A percentile compares a stretch with the other conserved stretches of the same genome.
Conservation (phyloP, 2,329 filamentous ascomycete species). For the Aspergillus ruber region DNA sequence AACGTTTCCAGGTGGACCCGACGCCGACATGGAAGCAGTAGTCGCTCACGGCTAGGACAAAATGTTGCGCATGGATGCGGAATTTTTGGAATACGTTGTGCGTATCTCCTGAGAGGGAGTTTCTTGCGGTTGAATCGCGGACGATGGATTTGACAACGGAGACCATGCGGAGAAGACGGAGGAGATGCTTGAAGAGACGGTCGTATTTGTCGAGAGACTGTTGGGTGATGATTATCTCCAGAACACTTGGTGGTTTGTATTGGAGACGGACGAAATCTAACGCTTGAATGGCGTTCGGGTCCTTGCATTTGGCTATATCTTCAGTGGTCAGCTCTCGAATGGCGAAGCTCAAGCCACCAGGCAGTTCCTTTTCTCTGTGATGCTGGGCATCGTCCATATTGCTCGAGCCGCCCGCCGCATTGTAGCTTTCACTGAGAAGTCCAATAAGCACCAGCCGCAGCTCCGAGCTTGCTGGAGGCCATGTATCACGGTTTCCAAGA, state of each 20-base stretch:
- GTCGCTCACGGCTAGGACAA: slow-evolving; percentile 63
- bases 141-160: slow-evolving; percentile 65
- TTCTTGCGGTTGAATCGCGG: slow-evolving; percentile 45
- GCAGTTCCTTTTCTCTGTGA: slow-evolving; percentile 41
- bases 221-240: slow-evolving; percentile 68
- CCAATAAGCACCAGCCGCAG: slow-evolving; percentile 84
- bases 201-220: slow-evolving; percentile 73
- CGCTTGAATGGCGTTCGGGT: slow-evolving; percentile 75
- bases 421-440: slow-evolving; percentile 69
- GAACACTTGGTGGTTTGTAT: slow-evolving; percentile 67
- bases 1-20: slow-evolving; percentile 63
- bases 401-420: slow-evolving; percentile 20
- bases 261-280: slow-evolving; percentile 88
- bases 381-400: slow-evolving; percentile 14
- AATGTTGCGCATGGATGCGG: slow-evolving; percentile 70
- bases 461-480: slow-evolving; percentile 93
- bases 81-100: slow-evolving; percentile 53
- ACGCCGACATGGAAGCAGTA: slow-evolving; percentile 80
- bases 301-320: slow-evolving; percentile 76
- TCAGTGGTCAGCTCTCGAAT: slow-evolving; percentile 72
- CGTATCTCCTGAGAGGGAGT: slow-evolving; percentile 26
- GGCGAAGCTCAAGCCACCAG: slow-evolving; percentile 71
- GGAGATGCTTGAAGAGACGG: slow-evolving; percentile 69
- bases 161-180: slow-evolving; percentile 71
- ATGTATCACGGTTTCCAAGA: slow-evolving; percentile 70